Evolutionary conservation across 805 yeast species (phyloP).

Genomic region (Candida ascalaphidarum): DNA sequence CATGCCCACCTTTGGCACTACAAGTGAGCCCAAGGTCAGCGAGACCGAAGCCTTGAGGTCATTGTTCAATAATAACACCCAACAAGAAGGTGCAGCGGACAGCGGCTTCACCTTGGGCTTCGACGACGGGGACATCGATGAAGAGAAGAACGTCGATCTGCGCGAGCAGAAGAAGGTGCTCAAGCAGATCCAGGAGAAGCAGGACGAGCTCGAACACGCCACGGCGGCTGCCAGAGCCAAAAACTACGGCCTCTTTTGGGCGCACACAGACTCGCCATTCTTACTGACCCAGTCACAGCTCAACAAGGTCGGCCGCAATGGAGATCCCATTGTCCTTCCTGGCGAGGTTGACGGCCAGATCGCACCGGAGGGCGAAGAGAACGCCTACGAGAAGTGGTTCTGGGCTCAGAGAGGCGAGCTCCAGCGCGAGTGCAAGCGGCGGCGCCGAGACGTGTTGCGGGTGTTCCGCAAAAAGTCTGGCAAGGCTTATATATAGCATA

Average conservation of each 20-base stretch:
- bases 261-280: conserved; percentile 81
- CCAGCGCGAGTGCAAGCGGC: conserved; percentile 64
- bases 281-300: conserved; percentile 78
- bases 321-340: conserved; percentile 23
- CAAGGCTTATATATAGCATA: conserved; percentile 2
- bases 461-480: conserved; percentile 39
- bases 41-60: conserved; percentile 55
- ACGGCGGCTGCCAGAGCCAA: too few species aligned
- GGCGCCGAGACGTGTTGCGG: conserved; percentile 66
- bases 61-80: conserved; percentile 38
- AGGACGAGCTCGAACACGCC: conserved; percentile 11
- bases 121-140: conserved; percentile 25
- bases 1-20: conserved; percentile 44
- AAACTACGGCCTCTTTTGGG: conserved; percentile 59
- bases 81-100: conserved; percentile 1
- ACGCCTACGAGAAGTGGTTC: conserved; percentile 65
- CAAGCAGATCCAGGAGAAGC: conserved; percentile 22
- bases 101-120: conserved; percentile 31
- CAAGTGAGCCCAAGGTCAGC: conserved; percentile 19
- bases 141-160: conserved; percentile 3
- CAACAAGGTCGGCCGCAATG: conserved; percentile 39
- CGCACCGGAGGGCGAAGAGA: conserved; percentile 24
- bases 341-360: conserved; percentile 18
- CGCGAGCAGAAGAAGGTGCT: conserved; percentile 16
- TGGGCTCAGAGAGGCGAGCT: conserved; percentile 78